Conservation (phyloP, 2,329 filamentous ascomycete genomes). For the Capronia americana region DNA sequence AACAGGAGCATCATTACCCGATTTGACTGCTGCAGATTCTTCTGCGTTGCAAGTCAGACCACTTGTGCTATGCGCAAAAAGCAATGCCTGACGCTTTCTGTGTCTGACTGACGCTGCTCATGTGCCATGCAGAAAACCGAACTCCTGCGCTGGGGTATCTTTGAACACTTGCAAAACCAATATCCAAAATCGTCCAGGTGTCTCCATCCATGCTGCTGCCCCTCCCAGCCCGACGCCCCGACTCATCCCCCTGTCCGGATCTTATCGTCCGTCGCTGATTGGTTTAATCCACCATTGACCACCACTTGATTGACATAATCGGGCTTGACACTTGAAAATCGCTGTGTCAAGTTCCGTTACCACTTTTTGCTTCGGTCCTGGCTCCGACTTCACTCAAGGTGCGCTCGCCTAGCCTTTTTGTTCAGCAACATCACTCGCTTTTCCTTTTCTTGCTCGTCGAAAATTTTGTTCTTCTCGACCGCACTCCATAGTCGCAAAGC, state of each 20-base stretch:
- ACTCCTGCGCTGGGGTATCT: slow-evolving; percentile 19
- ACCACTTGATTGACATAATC: slow-evolving; percentile 21
- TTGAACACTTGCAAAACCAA: slow-evolving; percentile 5
- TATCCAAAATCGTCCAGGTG: slow-evolving; percentile 8
- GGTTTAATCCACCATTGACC: slow-evolving; percentile 6
- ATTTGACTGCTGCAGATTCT: background rate
- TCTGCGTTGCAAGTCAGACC: background rate
- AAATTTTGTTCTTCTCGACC: slow-evolving; percentile 29
- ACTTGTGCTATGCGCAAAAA: background rate
- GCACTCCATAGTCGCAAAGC: slow-evolving; percentile 33
- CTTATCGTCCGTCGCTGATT: slow-evolving; percentile 24
- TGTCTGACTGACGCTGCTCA: background rate
- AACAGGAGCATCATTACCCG: background rate
- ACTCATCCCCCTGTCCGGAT: background rate
- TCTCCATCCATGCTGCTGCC: slow-evolving; percentile 8
- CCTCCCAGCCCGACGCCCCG: background rate
- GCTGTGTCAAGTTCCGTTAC: background rate
- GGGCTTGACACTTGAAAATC: background rate
- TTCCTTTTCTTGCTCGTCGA: slow-evolving; percentile 30
- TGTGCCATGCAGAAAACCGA: slow-evolving; percentile 5
- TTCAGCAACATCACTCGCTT: slow-evolving; percentile 17
- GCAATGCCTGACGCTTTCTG: background rate
- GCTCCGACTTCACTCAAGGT: slow-evolving; percentile 4
- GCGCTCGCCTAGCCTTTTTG: slow-evolving; percentile 9
- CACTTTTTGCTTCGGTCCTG: background rate